Conservation (phyloP, 768 basidiomycete species). For the Albatrellus ellisii region DNA sequence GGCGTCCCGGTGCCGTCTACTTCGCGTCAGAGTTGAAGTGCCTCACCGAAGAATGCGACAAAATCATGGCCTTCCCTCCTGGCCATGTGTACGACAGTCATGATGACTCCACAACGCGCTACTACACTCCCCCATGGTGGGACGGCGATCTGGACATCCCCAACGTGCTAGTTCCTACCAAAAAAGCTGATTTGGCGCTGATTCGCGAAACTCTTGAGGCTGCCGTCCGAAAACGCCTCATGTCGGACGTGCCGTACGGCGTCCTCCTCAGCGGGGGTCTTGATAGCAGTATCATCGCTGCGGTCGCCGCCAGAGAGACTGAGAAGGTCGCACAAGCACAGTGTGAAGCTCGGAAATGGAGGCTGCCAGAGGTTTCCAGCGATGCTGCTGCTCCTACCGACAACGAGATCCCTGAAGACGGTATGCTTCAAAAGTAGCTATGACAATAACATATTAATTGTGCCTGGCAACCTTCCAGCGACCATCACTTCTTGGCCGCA, state of each 20-base stretch:
- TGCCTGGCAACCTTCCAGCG: conserved; percentile 24
- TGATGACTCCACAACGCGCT: conserved; percentile 66
- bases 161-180: conserved; percentile 42
- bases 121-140: conserved; percentile 89
- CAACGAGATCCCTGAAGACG: conserved; percentile 31
- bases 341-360: conserved; percentile 52
- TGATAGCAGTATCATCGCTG: conserved; percentile 91
- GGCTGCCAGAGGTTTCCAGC: conserved; percentile 36
- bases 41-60: conserved; percentile 83
- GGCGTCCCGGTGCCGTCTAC: conserved; percentile 68
- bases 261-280: conserved; percentile 92
- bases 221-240: conserved; percentile 87
- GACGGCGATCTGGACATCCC: conserved; percentile 58
- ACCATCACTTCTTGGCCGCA: conserved; percentile 86
- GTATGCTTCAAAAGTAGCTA: conserved; percentile 22
- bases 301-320: conserved; percentile 90
- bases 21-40: conserved; percentile 97
- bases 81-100: conserved; percentile 91
- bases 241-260: conserved; percentile 98
- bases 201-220: conserved; percentile 78
- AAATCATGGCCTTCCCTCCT: conserved; percentile 91
- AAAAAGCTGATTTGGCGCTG: conserved; percentile 46
- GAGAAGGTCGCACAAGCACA: conserved; percentile 81
- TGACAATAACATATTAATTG: not conserved
- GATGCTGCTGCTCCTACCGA: conserved; percentile 44